Conservation (phyloP, 73 alveolate genomes). For the Paramecium primaurelia region DNA sequence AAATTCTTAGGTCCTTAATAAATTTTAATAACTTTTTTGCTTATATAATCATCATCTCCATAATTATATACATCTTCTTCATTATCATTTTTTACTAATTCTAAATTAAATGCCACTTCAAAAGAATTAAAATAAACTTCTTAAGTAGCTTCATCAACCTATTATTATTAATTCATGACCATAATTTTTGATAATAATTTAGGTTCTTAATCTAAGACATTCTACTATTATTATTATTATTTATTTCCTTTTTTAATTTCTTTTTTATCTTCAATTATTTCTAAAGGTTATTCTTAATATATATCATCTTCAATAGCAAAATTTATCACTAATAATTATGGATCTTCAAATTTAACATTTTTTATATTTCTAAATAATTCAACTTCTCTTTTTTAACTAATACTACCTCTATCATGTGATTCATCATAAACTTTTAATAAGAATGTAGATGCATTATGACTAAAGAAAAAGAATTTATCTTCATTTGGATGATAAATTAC, state of each 20-base stretch:
- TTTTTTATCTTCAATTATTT: neutral
- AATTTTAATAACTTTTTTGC: neutral
- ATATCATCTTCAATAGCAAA: neutral
- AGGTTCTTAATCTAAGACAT: neutral
- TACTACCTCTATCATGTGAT: constrained; percentile 18
- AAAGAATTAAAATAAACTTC: constrained; percentile 45
- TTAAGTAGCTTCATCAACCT: neutral
- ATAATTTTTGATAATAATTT: neutral
- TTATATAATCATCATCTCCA: constrained; percentile 25
- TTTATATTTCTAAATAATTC: constrained; percentile 47
- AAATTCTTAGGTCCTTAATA: constrained; percentile 55
- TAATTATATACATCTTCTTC: neutral
- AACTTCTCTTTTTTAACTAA: constrained; percentile 54
- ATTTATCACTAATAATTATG: constrained; percentile 29
- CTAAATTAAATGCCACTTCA: constrained; percentile 7
- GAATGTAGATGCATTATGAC: constrained; percentile 38
- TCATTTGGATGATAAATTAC: constrained; percentile 28
- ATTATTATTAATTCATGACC: neutral
- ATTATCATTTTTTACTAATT: neutral
- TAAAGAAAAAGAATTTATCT: constrained; percentile 39
- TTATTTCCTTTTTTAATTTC: neutral
- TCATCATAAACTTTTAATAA: constrained; percentile 47
- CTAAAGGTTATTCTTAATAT: neutral
- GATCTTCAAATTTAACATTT: constrained; percentile 52
- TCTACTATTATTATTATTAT: neutral